Evolutionary conservation across 108 stramenopile species (phyloP).

Genomic region (Craspedostauros australis): DNA sequence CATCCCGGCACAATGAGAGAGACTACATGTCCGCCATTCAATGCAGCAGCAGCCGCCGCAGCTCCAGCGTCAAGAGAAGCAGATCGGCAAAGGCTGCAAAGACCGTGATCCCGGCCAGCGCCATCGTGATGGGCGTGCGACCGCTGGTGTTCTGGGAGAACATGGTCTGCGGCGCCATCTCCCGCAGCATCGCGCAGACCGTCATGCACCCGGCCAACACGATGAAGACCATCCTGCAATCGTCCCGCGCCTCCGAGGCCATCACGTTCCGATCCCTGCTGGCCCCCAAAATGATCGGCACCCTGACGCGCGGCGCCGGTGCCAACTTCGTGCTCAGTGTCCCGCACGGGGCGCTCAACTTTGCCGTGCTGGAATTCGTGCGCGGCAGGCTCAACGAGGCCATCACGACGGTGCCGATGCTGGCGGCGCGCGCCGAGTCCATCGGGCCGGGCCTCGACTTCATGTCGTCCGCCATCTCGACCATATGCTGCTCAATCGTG

Average conservation of each 20-base stretch:
- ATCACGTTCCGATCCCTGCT: constrained; percentile 43
- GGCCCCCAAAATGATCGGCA: constrained; percentile 45
- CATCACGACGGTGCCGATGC: constrained; percentile 36
- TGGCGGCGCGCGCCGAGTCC: constrained; percentile 21
- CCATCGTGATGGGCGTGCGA: too few species aligned
- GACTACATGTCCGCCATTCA: too few species aligned
- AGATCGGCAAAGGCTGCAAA: too few species aligned
- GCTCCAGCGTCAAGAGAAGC: too few species aligned
- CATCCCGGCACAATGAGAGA: too few species aligned
- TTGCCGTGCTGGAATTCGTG: constrained; percentile 90
- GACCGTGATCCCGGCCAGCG: too few species aligned
- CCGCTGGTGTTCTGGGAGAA: constrained; percentile 71
- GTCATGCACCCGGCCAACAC: constrained; percentile 88
- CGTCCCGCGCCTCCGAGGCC: constrained; percentile 30
- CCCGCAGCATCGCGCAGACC: constrained; percentile 85
- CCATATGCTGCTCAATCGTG: constrained; percentile 87
- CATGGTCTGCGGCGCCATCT: constrained; percentile 86
- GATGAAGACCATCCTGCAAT: constrained; percentile 95
- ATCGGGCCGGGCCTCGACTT: constrained; percentile 91
- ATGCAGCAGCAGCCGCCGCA: too few species aligned
- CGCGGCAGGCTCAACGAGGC: constrained; percentile 50
- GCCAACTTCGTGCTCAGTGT: constrained; percentile 91
- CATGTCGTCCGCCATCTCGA: constrained; percentile 82
- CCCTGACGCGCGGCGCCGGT: constrained; percentile 86
- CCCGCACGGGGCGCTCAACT: constrained; percentile 95